Evolutionary conservation across 1,284 basidiomycete species (phyloP).

Genomic region (Pyrrhoderma noxium): DNA sequence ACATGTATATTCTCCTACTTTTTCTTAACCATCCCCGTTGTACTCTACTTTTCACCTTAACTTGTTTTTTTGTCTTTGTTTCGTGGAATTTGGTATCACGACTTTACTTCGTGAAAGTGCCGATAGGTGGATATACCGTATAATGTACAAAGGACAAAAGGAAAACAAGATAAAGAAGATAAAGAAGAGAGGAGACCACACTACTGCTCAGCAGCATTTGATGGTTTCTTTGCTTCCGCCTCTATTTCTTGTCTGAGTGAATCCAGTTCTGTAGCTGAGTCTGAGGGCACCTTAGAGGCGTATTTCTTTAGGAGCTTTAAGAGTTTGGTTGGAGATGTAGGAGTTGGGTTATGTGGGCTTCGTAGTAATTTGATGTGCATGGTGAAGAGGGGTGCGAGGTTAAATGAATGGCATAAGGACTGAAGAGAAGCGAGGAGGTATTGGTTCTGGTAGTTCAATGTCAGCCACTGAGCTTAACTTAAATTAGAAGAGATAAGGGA

Average conservation of each 20-base stretch:
- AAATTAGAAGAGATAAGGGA: neutral
- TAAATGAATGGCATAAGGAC: slow-evolving; percentile 30
- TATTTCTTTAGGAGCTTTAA: slow-evolving; percentile 41
- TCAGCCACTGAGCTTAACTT: too few relatives aligned
- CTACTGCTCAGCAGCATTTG: slow-evolving; percentile 22
- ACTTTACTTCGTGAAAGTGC: too few relatives aligned
- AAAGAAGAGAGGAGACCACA: too few relatives aligned
- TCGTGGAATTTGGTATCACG: too few relatives aligned
- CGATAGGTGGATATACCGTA: too few relatives aligned
- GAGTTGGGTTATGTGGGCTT: slow-evolving; percentile 21
- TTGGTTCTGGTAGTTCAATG: slow-evolving; percentile 30
- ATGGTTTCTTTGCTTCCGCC: slow-evolving; percentile 30
- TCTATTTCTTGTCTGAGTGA: slow-evolving; percentile 30
- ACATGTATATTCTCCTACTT: neutral
- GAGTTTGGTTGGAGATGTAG: slow-evolving; percentile 31
- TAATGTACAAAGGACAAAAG: too few relatives aligned
- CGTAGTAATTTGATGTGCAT: slow-evolving; percentile 41
- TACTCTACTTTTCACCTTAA: neutral
- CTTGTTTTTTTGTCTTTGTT: too few relatives aligned
- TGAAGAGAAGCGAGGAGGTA: slow-evolving; percentile 51
- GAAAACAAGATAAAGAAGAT: too few relatives aligned
- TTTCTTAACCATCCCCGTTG: neutral
- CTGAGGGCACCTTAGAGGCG: slow-evolving; percentile 26
- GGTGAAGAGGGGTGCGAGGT: slow-evolving; percentile 36
- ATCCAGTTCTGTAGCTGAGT: slow-evolving; percentile 11